Base-by-base conservation (phyloP, 2,329 filamentous ascomycete genomes). In the Lecanicillium sp. region DNA sequence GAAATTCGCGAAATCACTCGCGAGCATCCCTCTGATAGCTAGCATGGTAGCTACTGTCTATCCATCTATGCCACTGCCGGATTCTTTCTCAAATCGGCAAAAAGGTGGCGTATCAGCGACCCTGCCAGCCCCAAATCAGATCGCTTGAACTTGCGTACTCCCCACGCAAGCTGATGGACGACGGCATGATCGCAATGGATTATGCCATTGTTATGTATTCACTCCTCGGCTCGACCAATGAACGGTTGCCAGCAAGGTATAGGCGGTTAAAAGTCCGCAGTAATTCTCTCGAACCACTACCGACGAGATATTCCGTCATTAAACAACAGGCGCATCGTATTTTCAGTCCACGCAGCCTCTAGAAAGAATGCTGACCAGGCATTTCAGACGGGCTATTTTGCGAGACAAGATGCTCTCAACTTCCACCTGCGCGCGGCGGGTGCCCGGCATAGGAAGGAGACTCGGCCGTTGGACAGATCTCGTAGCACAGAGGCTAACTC, bases 351-450 rank as follows among this genome's bases (percentile, higher is more conserved):
- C 35, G 41, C 32, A 29, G 29, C 29, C 31, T 33, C 37, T 36
- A 27, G 4, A 22, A 33, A 33, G n/a, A 43, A 52, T 64, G 72
- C 71, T 75, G 73, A 71, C 69, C 70, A 75, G 71, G 69, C 69
- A 52, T 40, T 15, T 47, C 40, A 44, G 33, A 36, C 37, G 36
- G 36, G 32, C 36, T 31, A 36, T 33, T n/a, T 33, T 25, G 33
- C 36, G 31, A 36, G 33, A 41, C 30, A 15, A 25, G 53, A 58
- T 55, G 54, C 51, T 56, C 56, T 56, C 54, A 46, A 51, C 52
- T 50, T 42, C 39, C 33, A 25, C 22, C 22, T 11, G 6, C 22
- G 22, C 22, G 22, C 22, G 22, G 22, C 22, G 22, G 22, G 6
- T 7, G 22, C 22, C 22, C 22, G 22, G 7, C 44, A n/a, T 20